Conservation (phyloP, 441 rosid genomes). For the Populus hybrid region DNA sequence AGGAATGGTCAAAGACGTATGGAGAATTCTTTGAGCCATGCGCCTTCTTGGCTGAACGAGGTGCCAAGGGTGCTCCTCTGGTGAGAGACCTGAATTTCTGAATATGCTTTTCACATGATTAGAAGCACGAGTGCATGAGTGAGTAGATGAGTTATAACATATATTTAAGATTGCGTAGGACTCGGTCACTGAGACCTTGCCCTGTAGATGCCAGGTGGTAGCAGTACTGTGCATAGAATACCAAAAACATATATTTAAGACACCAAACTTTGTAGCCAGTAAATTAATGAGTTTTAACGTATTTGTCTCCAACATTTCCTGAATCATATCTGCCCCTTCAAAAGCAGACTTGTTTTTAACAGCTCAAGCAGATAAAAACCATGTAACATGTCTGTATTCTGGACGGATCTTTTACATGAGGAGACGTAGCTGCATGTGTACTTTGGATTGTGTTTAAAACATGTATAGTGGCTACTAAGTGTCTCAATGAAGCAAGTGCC, state of each 20-base stretch:
- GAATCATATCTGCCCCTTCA: not conserved
- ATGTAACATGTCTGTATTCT: not conserved
- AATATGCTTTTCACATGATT: not conserved
- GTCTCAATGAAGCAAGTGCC: not conserved
- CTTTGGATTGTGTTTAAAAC: not conserved
- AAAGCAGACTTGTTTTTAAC: not conserved
- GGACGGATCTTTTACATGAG: not conserved
- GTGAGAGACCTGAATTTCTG: conserved; percentile 36
- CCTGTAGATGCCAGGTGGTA: not conserved
- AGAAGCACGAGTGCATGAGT: not conserved
- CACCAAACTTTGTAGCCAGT: too few species aligned
- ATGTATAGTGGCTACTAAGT: not conserved
- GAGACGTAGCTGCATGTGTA: not conserved
- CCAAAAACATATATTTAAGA: too few species aligned
- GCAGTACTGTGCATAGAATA: too few species aligned
- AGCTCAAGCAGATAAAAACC: not conserved
- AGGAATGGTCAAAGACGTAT: conserved; percentile 75
- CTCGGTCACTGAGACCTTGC: not conserved
- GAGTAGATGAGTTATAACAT: not conserved
- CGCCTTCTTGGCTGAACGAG: conserved; percentile 79
- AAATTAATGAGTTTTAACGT: not conserved
- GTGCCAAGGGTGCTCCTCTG: conserved; percentile 78
- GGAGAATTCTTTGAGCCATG: conserved; percentile 96
- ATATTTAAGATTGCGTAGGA: not conserved
- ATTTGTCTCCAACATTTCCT: not conserved